Evolutionary conservation across 179 eudicot species (phyloP).

Genomic region (Nepenthes alata): DNA sequence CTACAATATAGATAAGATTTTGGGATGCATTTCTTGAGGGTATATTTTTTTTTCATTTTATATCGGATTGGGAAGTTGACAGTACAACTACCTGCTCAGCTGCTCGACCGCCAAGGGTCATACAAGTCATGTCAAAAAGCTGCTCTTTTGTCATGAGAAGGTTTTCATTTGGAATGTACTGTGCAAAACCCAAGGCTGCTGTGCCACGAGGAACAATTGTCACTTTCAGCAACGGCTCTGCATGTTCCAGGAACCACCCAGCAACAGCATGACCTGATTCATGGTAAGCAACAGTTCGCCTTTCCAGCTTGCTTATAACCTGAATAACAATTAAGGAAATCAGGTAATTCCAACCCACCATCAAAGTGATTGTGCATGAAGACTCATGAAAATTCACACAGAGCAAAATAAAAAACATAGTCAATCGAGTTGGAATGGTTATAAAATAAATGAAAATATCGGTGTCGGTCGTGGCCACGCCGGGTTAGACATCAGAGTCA

Average conservation of each 20-base stretch:
- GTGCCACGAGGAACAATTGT: conserved; percentile 96
- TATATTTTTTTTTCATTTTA: too few relatives aligned
- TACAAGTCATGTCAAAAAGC: conserved; percentile 71
- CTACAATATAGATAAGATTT: too few relatives aligned
- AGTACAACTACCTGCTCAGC: conserved; percentile 51
- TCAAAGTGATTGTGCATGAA: too few relatives aligned
- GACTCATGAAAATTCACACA: too few relatives aligned
- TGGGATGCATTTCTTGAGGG: too few relatives aligned
- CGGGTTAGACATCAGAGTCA: too few relatives aligned
- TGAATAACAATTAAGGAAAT: conserved; percentile 10
- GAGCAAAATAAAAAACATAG: too few relatives aligned
- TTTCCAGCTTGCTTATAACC: conserved; percentile 77
- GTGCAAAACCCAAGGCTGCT: conserved; percentile 82
- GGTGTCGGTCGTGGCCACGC: too few relatives aligned
- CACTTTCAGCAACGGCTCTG: conserved; percentile 79
- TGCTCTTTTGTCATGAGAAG: conserved; percentile 81
- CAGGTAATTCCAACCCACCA: too few relatives aligned
- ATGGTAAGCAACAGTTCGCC: conserved; percentile 43
- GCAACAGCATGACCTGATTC: conserved; percentile 52
- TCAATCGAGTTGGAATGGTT: too few relatives aligned
- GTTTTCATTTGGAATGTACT: conserved; percentile 76
- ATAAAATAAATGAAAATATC: too few relatives aligned
- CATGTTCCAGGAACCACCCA: conserved; percentile 89
- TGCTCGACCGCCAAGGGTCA: conserved; percentile 85
- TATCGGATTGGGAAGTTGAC: too few relatives aligned